Base-by-base conservation (phyloP, 2,329 filamentous ascomycete genomes). In the Colletotrichum tropicale region DNA sequence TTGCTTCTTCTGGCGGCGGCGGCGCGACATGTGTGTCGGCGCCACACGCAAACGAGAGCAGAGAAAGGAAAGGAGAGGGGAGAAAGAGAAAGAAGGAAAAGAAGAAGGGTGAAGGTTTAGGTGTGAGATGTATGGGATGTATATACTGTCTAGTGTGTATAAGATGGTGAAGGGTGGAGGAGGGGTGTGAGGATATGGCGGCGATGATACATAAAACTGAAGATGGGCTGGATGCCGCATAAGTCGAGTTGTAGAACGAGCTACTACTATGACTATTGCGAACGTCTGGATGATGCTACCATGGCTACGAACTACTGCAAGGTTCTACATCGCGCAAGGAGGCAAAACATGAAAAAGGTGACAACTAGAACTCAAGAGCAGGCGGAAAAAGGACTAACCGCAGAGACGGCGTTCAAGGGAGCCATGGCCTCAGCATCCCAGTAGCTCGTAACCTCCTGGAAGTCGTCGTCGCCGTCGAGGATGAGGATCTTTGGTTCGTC, bases 371-470 rank as follows among this genome's bases (percentile, higher is more conserved):
- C 43, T 52, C 10, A 24, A 32, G 28, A 32, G 30, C 30, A 34
- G 30, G 58, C 18, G 9, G 38, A n/a, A 60, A 1, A 8, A 43
- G 70, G 80, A 89, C 90, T 85, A 79, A 92, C 90, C 81, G 87
- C 85, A 78, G 90, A 91, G 71, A 86, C 84, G 78, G 88, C 82
- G 79, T 88, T 92, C 70, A 92, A 83, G 74, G 89, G 87, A 74
- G 90, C 87, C 90, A 92, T 92, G 78, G 87, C 89, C 75, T 86
- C 83, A 60, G 88, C 86, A 85, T 92, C 89, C 86, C 91, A 92
- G 82, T 92, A 92, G 68, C 87, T 84, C 56, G 90, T 89, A 56
- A 84, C 85, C 77, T 85, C 81, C 66, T 83, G 79, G 16, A 28
- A 32, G 43, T 73, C 58, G 56, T 74, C 66, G 71, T 73, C 56